Percentiles rank a stretch among this genome's conserved stretches.
Conservation (phyloP, 805 yeast species). For the Yamadazyma sp. region DNA sequence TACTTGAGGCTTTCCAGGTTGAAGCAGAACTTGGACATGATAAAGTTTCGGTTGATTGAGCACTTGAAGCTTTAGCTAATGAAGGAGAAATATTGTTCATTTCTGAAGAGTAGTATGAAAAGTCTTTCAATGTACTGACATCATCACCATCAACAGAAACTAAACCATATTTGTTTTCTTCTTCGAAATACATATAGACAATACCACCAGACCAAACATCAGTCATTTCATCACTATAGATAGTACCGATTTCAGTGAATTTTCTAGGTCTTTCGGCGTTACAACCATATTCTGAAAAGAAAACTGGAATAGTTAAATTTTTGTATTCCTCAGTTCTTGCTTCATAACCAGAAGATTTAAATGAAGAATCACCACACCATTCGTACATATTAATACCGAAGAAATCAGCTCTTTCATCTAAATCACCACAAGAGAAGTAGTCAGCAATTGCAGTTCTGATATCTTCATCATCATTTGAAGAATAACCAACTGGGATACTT, state of each 20-base stretch:
- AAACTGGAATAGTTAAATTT: constrained; percentile 73
- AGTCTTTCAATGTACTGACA: constrained; percentile 64
- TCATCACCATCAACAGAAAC: constrained; percentile 50
- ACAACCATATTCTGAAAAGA: constrained; percentile 90
- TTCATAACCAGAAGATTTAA: constrained; percentile 60
- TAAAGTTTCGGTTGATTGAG: constrained; percentile 47
- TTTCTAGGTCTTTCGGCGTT: constrained; percentile 69
- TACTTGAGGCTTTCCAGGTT: constrained; percentile 66
- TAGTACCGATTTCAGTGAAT: constrained; percentile 70
- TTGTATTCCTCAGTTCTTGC: constrained; percentile 70
- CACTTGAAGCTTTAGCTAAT: constrained; percentile 37
- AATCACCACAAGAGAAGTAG: constrained; percentile 80
- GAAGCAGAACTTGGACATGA: constrained; percentile 63
- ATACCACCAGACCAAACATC: constrained; percentile 94
- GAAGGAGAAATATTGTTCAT: constrained; percentile 36
- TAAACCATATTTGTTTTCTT: constrained; percentile 77
- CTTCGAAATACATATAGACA: constrained; percentile 88
- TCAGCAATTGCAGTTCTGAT: constrained; percentile 78
- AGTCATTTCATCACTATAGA: constrained; percentile 71
- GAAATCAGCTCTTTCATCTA: constrained; percentile 65
- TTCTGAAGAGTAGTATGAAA: constrained; percentile 35
- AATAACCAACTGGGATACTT: constrained; percentile 87
- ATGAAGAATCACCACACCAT: constrained; percentile 76
- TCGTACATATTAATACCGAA: constrained; percentile 86
- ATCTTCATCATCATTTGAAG: constrained; percentile 83